phyloP scores from a whole-genome alignment of 2,329 filamentous ascomycete species.

The Aspergillus vadensis region DNA sequence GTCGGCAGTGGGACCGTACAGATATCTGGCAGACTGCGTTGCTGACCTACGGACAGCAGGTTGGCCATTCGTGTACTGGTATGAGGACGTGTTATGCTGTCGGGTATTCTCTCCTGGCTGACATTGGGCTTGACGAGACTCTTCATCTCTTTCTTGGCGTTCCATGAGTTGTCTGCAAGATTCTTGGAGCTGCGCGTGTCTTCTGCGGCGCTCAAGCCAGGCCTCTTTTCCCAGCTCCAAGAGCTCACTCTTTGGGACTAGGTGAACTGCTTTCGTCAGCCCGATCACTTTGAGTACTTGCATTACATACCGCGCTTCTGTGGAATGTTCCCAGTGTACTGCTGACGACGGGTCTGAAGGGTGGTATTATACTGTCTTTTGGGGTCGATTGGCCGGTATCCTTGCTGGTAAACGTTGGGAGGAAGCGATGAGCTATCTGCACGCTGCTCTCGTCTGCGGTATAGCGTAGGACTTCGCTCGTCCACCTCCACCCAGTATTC shows the following conservation, averaged over 20 bases:
- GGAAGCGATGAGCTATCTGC: neutral
- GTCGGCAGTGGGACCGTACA: too few relatives aligned
- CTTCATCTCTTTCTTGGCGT: neutral
- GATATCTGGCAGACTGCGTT: too few relatives aligned
- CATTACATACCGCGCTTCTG: neutral
- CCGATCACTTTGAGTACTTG: neutral
- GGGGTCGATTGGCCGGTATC: too few relatives aligned
- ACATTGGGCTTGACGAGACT: neutral
- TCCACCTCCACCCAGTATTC: neutral
- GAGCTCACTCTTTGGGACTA: neutral
- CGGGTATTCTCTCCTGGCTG: neutral
- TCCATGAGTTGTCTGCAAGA: neutral
- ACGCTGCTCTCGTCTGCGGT: neutral
- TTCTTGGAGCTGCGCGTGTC: neutral
- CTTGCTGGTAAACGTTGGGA: neutral
- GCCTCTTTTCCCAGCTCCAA: neutral
- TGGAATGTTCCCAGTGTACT: neutral
- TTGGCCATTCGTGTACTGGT: too few relatives aligned
- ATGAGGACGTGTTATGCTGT: too few relatives aligned
- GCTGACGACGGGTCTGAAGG: neutral
- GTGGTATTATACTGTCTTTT: neutral
- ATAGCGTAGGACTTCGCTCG: neutral
- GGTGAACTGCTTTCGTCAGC: neutral
- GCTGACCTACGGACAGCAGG: too few relatives aligned
- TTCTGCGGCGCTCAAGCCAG: neutral